These are phyloP conservation scores for Xerophyta viscosa DNA, from an alignment of 106 monocot genomes.

Conservation along the genomic window DNA sequence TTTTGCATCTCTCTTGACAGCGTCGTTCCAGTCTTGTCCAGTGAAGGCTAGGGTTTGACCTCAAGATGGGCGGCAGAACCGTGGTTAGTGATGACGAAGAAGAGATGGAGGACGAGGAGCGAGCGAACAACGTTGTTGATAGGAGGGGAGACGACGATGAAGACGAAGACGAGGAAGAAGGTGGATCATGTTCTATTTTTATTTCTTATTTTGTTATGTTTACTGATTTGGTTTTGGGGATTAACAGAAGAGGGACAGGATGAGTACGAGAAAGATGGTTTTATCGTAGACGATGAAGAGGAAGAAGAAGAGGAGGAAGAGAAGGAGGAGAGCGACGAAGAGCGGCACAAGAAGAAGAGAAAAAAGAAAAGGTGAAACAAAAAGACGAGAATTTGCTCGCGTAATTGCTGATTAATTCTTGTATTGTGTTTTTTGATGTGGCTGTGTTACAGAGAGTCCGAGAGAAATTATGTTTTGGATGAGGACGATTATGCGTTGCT, in stretches of 20 bases:
- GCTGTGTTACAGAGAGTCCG: slow-evolving; percentile 78
- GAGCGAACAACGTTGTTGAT: slow-evolving; percentile 12
- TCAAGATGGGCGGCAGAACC: slow-evolving; percentile 60
- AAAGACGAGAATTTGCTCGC: no score
- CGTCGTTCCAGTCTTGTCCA: no score
- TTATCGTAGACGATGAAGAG: slow-evolving; percentile 90
- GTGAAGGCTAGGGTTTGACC: slow-evolving; percentile 4
- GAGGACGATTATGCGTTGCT: slow-evolving; percentile 97
- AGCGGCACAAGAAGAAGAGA: slow-evolving; percentile 68
- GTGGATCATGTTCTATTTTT: not conserved
- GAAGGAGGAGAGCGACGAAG: slow-evolving; percentile 50
- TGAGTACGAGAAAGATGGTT: slow-evolving; percentile 94
- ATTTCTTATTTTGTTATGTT: not conserved
- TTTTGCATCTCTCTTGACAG: no score
- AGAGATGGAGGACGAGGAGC: slow-evolving; percentile 76
- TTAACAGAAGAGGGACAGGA: slow-evolving; percentile 63
- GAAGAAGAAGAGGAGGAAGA: slow-evolving; percentile 67
- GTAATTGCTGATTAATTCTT: no score
- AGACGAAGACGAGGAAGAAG: slow-evolving; percentile 83
- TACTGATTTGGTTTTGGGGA: slow-evolving; percentile 1
- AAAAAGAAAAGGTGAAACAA: slow-evolving; percentile 69
- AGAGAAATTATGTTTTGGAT: slow-evolving; percentile 74
- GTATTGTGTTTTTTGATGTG: no score
- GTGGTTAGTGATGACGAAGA: slow-evolving; percentile 89
- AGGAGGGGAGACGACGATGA: slow-evolving; percentile 47